Evolutionary conservation across 2,329 filamentous ascomycete genomes (phyloP).

Genomic region (Thielaviopsis ethacetica): DNA sequence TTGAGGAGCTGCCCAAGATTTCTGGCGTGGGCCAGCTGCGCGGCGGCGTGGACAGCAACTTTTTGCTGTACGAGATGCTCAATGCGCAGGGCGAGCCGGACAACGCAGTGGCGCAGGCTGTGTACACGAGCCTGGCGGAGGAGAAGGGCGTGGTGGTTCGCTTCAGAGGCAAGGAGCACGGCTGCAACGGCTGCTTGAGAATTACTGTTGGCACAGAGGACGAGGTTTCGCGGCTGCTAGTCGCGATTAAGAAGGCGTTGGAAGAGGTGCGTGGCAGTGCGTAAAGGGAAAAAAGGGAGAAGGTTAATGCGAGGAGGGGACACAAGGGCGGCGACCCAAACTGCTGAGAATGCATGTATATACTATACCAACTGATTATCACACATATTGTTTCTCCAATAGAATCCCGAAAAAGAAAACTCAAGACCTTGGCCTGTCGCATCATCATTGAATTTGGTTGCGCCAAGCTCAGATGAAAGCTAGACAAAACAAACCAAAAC

Average conservation of each 20-base stretch:
- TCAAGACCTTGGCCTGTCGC: background rate
- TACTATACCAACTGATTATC: too few relatives aligned
- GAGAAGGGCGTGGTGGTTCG: constrained; percentile 78
- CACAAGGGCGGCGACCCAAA: background rate
- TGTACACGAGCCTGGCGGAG: constrained; percentile 77
- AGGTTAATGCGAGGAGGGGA: background rate
- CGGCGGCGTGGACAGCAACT: constrained; percentile 73
- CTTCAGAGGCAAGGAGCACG: constrained; percentile 83
- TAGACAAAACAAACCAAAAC: too few relatives aligned
- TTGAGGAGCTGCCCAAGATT: constrained; percentile 57
- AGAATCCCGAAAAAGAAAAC: background rate
- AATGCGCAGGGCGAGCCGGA: constrained; percentile 56
- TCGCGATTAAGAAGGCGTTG: constrained; percentile 40
- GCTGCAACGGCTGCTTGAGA: constrained; percentile 74
- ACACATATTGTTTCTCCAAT: too few relatives aligned
- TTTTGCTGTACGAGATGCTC: constrained; percentile 78
- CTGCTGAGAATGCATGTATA: background rate
- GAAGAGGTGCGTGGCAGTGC: constrained; percentile 22
- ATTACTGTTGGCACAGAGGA: constrained; percentile 84
- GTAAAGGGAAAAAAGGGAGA: constrained; percentile 1
- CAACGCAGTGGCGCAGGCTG: constrained; percentile 59
- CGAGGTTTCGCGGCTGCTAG: constrained; percentile 67
- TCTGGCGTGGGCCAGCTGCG: constrained; percentile 64
- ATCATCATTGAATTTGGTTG: too few relatives aligned
- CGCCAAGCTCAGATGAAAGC: too few relatives aligned